Evolutionary conservation across 139 green algal genomes (phyloP), one percentile per base, ranked within the genome.

Genomic region (Chlorella sp.): DNA sequence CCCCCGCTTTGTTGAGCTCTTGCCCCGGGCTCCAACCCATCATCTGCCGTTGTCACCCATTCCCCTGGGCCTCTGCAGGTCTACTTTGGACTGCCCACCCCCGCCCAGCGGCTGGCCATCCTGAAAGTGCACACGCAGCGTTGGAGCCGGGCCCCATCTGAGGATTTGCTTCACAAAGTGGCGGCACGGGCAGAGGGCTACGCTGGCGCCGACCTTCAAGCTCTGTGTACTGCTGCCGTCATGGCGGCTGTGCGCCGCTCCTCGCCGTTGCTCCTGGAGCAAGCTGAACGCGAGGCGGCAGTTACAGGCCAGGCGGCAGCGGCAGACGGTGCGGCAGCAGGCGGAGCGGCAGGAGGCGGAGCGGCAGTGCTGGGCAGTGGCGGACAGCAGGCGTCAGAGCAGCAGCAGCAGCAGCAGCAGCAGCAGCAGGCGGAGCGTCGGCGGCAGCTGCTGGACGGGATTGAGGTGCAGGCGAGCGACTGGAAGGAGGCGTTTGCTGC

Each of bases 181-280:
- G 95, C 94, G 9, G 91, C 86, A 9, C 86, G 89, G 1, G 95
- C 95, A 26, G 93, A 96, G 57, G 95, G 95, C 21, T 96, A 85
- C 87, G 95, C 95, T 26, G 96, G 96, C 32, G 96, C 96, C 1
- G 96, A 98, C 91, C 92, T 98, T 60, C 86, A 93, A 26, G 94
- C 94, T 1, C 93, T 98, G 3, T 94, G 91, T 76, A 91, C 92
- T 3, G 91, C 90, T 11, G 96, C 95, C 12, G 91, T 90, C 68
- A 75, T 98, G 91, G 90, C 92, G 2, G 95, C 95, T 0, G 88
- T 94, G 32, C 82, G 91, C 39, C 91, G 95, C 34, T 18, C 22
- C 26, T 78, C 88, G 15, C 91, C 94, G 1, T 21, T 71, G 24
- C n/a, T 92, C 18, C 26, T 92, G 69, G 48, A 90, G 37, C 48